Conservation (phyloP, 176 grass and related monocot species). For the Canna indica region DNA sequence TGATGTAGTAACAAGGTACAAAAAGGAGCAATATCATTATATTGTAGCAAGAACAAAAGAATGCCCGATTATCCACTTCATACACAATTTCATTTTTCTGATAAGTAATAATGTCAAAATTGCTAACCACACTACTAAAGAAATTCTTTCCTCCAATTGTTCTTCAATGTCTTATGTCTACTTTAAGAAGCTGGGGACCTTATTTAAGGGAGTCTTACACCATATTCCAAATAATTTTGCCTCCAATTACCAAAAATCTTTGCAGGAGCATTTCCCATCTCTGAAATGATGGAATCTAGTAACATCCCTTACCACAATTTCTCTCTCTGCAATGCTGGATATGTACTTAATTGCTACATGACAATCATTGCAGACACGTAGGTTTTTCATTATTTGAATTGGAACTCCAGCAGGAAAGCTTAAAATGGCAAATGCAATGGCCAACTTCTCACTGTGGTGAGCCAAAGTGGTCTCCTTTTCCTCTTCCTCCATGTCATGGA, state of each 20-base stretch:
- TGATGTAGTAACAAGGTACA: not conserved
- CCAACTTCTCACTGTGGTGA: constrained; percentile 74
- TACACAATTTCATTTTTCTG: not conserved
- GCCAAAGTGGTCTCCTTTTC: constrained; percentile 58
- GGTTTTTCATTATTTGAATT: constrained; percentile 69
- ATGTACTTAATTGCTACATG: constrained; percentile 64
- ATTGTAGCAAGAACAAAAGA: not conserved
- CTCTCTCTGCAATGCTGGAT: constrained; percentile 33
- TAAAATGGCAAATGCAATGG: constrained; percentile 56
- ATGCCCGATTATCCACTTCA: not conserved
- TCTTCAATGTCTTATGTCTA: not conserved
- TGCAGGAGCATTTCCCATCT: constrained; percentile 50
- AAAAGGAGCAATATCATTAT: not conserved
- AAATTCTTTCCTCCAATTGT: not conserved
- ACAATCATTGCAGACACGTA: constrained; percentile 72
- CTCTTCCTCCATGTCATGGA: constrained; percentile 76
- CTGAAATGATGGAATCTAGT: constrained; percentile 65
- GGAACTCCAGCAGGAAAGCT: constrained; percentile 44
- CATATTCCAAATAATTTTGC: not conserved
- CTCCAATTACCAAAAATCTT: constrained; percentile 54
- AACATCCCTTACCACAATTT: constrained; percentile 71
- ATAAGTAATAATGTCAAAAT: not conserved
- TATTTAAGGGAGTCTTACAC: not conserved
- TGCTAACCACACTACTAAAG: not conserved
- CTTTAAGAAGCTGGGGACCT: not conserved